phyloP scores from a whole-genome alignment of 208 protist species.

The Wallacemonas sp. region DNA sequence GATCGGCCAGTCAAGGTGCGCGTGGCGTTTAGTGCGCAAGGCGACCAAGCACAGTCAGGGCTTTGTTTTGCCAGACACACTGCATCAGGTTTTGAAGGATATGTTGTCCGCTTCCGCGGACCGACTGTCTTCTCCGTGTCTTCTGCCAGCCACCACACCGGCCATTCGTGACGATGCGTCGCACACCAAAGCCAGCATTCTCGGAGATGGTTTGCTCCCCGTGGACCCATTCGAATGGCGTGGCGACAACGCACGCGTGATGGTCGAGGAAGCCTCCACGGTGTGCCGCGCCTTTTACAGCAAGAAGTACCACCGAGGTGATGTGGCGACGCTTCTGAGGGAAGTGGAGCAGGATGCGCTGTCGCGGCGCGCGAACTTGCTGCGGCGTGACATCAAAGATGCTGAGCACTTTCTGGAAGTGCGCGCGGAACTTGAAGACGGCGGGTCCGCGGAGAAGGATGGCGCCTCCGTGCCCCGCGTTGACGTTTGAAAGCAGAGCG shows the following conservation, averaged over 20 bases:
- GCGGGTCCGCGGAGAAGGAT: not conserved
- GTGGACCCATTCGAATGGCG: constrained; percentile 85
- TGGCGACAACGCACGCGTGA: constrained; percentile 60
- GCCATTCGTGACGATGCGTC: constrained; percentile 54
- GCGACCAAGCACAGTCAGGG: constrained; percentile 4
- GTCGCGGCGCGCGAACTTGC: constrained; percentile 61
- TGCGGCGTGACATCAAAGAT: constrained; percentile 63
- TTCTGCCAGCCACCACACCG: constrained; percentile 63
- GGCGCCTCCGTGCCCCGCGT: not conserved
- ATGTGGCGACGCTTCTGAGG: constrained; percentile 59
- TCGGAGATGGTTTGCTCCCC: constrained; percentile 75
- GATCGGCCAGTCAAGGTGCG: constrained; percentile 17
- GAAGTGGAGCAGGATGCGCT: constrained; percentile 66
- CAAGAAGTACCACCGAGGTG: constrained; percentile 81
- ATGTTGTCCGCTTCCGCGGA: constrained; percentile 28
- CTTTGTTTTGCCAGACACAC: constrained; percentile 3
- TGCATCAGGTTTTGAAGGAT: constrained; percentile 18
- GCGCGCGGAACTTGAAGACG: constrained; percentile 40
- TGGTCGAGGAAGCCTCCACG: constrained; percentile 73
- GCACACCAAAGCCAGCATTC: constrained; percentile 45
- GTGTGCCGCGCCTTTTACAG: constrained; percentile 75
- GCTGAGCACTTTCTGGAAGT: constrained; percentile 71
- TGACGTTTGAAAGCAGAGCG: too few relatives aligned
- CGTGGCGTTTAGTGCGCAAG: constrained; percentile 49
- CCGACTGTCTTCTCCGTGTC: constrained; percentile 11